A percentile compares a stretch with the other conserved stretches of the same genome.
phyloP scores from a whole-genome alignment of 202 grass and related monocot species.

The Digitaria exilis region DNA sequence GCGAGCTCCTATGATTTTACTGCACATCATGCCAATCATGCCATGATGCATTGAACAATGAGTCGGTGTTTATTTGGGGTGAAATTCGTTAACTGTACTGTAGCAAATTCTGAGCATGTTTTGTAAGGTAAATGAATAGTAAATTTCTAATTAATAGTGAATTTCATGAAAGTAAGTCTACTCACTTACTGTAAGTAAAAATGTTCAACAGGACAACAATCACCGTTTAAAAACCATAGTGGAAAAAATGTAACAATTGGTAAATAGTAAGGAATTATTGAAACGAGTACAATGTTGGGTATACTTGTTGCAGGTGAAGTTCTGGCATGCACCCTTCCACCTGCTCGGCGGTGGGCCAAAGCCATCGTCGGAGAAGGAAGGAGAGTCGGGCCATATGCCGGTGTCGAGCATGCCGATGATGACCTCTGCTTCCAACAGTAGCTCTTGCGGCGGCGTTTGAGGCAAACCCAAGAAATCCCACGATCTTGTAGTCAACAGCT shows the following conservation, averaged over 20 bases:
- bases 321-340: slow-evolving; percentile 48
- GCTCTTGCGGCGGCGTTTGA: not conserved
- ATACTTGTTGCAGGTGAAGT: slow-evolving; percentile 58
- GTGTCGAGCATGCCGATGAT: slow-evolving; percentile 53
- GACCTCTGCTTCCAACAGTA: slow-evolving; percentile 28
- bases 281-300: too few relatives aligned
- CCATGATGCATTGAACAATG: not conserved
- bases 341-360: slow-evolving; percentile 41
- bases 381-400: slow-evolving; percentile 43
- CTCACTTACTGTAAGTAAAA: too few relatives aligned
- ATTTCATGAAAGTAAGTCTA: too few relatives aligned
- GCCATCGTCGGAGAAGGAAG: slow-evolving; percentile 47
- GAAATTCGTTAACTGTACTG: too few relatives aligned
- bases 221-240: too few relatives aligned
- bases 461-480: slow-evolving; percentile 59
- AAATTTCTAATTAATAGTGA: too few relatives aligned
- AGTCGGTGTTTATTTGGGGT: too few relatives aligned
- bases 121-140: too few relatives aligned
- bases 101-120: too few relatives aligned
- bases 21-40: not conserved
- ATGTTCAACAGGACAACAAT: too few relatives aligned
- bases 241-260: too few relatives aligned
- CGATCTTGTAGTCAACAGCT: slow-evolving; percentile 45
- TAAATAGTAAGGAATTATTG: too few relatives aligned
- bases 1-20: slow-evolving; percentile 45